These are phyloP conservation scores for Stentor roeselii DNA, from an alignment of 73 alveolate genomes.

Conservation along the genomic window DNA sequence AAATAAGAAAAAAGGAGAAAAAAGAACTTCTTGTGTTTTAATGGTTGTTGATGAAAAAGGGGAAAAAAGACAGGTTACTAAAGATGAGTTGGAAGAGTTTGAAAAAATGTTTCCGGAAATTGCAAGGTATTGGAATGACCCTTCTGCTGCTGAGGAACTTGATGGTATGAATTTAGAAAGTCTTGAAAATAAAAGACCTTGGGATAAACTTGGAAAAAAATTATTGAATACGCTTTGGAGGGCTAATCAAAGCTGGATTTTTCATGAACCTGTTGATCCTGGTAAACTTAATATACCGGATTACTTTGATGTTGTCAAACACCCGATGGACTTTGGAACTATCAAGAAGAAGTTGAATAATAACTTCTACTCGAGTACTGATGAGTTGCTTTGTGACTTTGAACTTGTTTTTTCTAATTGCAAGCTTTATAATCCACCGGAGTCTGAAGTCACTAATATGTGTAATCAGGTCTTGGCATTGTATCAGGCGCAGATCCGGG, in stretches of 20 bases:
- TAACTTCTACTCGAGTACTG: conserved; percentile 31
- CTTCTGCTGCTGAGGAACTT: conserved; percentile 41
- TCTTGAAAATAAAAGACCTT: too few species aligned
- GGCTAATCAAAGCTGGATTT: conserved; percentile 77
- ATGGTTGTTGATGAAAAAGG: conserved; percentile 39
- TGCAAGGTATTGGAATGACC: conserved; percentile 34
- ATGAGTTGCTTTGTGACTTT: conserved; percentile 41
- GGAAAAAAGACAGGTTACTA: conserved; percentile 34
- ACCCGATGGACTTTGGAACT: conserved; percentile 60
- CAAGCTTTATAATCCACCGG: conserved; percentile 39
- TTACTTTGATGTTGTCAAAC: conserved; percentile 41
- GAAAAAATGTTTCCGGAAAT: conserved; percentile 37
- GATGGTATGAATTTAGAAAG: conserved; percentile 32
- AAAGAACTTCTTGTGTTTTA: too few species aligned
- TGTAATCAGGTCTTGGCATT: too few species aligned
- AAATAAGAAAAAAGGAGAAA: not conserved
- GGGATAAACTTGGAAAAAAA: not conserved
- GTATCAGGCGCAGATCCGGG: too few species aligned
- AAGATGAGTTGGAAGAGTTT: conserved; percentile 32
- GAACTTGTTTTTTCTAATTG: conserved; percentile 54
- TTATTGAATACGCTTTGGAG: conserved; percentile 64
- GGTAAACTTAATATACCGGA: conserved; percentile 41
- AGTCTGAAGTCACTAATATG: too few species aligned
- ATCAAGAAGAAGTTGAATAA: conserved; percentile 38
- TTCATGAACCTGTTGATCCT: conserved; percentile 79